Evolutionary conservation across 2,329 filamentous ascomycete species (phyloP).

Genomic region (Paracamarosporium sp.): DNA sequence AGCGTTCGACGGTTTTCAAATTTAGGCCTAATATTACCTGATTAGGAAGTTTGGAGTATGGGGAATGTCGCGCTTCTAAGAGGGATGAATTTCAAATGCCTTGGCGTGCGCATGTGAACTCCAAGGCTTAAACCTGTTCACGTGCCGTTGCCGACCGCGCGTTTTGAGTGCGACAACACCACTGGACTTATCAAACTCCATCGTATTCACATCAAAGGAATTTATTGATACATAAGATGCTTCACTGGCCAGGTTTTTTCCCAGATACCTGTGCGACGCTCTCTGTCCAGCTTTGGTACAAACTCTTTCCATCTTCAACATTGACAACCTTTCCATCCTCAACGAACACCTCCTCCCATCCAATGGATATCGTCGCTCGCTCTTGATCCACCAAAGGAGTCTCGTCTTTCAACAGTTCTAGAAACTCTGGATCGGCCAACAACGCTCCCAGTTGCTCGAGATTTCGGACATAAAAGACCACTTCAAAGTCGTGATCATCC

Average conservation of each 20-base stretch:
- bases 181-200: too few species aligned
- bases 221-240: too few species aligned
- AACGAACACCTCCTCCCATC: slow-evolving; percentile 14
- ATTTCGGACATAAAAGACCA: slow-evolving; percentile 3
- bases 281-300: background rate
- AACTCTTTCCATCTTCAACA: background rate
- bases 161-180: too few species aligned
- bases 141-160: too few species aligned
- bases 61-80: too few species aligned
- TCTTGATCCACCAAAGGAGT: background rate
- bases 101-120: too few species aligned
- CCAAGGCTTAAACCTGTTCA: too few species aligned
- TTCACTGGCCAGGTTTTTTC: background rate
- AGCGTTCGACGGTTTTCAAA: too few species aligned
- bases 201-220: too few species aligned
- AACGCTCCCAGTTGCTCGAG: slow-evolving; percentile 1
- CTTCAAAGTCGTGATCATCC: slow-evolving; percentile 10
- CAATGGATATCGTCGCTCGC: background rate
- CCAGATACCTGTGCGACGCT: background rate
- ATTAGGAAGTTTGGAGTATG: too few species aligned
- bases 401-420: background rate
- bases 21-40: too few species aligned
- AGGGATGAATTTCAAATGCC: too few species aligned
- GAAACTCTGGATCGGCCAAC: slow-evolving; percentile 10
- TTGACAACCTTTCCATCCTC: slow-evolving; percentile 13